These are phyloP conservation scores for Colletotrichum sp. DNA, from an alignment of 2,329 filamentous ascomycete species.

Conservation along the genomic window DNA sequence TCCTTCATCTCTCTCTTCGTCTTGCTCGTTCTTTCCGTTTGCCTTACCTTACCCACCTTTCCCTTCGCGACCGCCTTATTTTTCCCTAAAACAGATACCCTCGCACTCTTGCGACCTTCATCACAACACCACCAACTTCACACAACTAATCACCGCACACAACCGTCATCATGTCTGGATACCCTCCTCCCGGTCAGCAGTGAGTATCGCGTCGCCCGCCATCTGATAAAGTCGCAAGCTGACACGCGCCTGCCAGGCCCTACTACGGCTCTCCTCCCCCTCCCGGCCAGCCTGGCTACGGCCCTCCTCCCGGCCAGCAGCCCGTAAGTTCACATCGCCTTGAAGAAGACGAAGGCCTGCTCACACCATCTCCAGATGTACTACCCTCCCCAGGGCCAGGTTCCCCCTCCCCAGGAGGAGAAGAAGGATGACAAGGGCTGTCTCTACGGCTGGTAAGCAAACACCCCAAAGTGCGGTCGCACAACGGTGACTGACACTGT, in stretches of 20 bases:
- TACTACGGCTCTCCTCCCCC: conserved; percentile 24
- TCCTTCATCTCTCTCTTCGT: not conserved
- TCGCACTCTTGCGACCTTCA: not conserved
- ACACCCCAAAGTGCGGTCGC: not conserved
- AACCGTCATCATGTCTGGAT: conserved; percentile 39
- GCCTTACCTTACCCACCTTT: conserved; percentile 1
- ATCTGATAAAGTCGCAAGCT: not conserved
- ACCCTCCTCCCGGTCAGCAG: conserved; percentile 23
- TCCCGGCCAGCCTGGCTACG: conserved; percentile 24
- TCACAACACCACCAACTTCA: not conserved
- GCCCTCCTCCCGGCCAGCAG: conserved; percentile 23
- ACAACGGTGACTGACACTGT: not conserved
- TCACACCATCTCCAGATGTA: conserved; percentile 22
- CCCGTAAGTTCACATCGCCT: conserved; percentile 3
- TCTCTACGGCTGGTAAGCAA: conserved; percentile 41
- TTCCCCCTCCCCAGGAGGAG: conserved; percentile 37
- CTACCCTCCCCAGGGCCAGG: conserved; percentile 33
- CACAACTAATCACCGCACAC: conserved; percentile 5
- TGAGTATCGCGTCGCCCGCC: not conserved
- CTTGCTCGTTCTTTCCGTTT: conserved; percentile 5
- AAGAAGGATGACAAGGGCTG: conserved; percentile 48
- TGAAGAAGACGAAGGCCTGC: not conserved
- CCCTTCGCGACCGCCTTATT: not conserved
- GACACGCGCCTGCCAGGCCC: conserved; percentile 7
- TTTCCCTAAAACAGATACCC: not conserved